Evolutionary conservation across 2,329 filamentous ascomycete genomes (phyloP).

Genomic region (Venturia oleaginea): DNA sequence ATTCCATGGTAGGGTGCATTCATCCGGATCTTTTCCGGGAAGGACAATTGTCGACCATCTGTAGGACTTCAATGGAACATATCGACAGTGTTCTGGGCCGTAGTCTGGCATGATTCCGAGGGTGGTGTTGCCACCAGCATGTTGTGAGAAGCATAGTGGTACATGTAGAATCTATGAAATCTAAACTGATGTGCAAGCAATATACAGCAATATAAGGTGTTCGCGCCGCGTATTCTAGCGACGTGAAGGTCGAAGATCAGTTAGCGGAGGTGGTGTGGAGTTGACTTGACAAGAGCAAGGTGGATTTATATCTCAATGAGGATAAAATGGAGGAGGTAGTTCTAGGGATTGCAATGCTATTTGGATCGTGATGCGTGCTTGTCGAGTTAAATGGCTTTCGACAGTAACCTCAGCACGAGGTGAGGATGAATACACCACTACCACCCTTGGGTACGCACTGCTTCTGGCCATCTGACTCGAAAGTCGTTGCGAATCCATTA

Average conservation of each 20-base stretch:
- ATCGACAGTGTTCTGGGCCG: not conserved
- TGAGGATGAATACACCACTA: no score
- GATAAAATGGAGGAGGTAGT: no score
- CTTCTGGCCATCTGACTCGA: no score
- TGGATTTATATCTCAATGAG: no score
- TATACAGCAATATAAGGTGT: not conserved
- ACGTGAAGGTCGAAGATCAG: not conserved
- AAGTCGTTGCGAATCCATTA: no score
- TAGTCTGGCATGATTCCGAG: not conserved
- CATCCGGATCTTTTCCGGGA: not conserved
- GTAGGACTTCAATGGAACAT: constrained; percentile 1
- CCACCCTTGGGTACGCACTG: no score
- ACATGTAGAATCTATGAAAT: not conserved
- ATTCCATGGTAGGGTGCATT: not conserved
- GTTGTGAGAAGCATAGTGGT: not conserved
- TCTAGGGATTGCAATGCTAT: no score
- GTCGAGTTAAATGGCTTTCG: no score
- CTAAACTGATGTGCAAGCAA: not conserved
- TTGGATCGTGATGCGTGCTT: no score
- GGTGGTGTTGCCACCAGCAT: not conserved
- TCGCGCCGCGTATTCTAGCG: not conserved
- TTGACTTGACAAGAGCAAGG: no score
- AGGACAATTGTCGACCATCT: not conserved
- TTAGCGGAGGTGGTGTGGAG: not conserved
- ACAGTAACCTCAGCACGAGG: no score